Percentiles rank a stretch among this genome's conserved stretches.
phyloP scores from a whole-genome alignment of 441 rosid genomes.

The Brassica balearica region DNA sequence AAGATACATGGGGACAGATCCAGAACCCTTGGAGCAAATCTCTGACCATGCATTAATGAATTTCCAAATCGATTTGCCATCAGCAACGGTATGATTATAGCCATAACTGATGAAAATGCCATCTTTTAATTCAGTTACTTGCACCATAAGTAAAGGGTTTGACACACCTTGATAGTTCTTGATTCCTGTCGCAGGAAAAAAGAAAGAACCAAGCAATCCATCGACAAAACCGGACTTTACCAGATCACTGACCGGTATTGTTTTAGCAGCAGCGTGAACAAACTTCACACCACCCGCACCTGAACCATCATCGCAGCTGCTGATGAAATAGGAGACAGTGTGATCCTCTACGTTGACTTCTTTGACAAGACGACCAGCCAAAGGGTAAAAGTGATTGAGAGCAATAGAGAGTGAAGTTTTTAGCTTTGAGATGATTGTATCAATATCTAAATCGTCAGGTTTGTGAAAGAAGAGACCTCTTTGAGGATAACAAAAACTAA shows the following conservation, averaged over 20 bases:
- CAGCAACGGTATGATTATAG: slow-evolving; percentile 45
- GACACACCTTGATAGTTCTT: slow-evolving; percentile 42
- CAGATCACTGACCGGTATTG: slow-evolving; percentile 29
- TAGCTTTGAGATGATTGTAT: slow-evolving; percentile 7
- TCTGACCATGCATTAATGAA: slow-evolving; percentile 59
- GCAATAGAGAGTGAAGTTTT: slow-evolving; percentile 37
- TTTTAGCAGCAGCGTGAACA: slow-evolving; percentile 38
- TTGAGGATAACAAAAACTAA: slow-evolving; percentile 33
- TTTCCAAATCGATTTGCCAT: slow-evolving; percentile 55
- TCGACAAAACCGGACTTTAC: background rate
- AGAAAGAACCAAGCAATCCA: background rate
- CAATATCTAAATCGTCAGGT: slow-evolving; percentile 30
- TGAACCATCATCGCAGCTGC: slow-evolving; percentile 26
- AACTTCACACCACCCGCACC: slow-evolving; percentile 34
- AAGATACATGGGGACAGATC: background rate
- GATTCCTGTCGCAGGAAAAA: slow-evolving; percentile 44
- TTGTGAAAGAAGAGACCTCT: slow-evolving; percentile 44
- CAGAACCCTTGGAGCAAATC: slow-evolving; percentile 38
- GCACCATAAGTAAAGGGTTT: slow-evolving; percentile 42
- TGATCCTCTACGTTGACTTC: background rate
- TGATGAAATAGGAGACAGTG: slow-evolving; percentile 29
- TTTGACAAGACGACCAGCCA: slow-evolving; percentile 36
- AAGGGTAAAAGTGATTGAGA: slow-evolving; percentile 36
- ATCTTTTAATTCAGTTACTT: slow-evolving; percentile 51
- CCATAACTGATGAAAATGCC: slow-evolving; percentile 51